Evolutionary conservation across 306 rosid species (phyloP).

Genomic region (Prosopis cineraria): DNA sequence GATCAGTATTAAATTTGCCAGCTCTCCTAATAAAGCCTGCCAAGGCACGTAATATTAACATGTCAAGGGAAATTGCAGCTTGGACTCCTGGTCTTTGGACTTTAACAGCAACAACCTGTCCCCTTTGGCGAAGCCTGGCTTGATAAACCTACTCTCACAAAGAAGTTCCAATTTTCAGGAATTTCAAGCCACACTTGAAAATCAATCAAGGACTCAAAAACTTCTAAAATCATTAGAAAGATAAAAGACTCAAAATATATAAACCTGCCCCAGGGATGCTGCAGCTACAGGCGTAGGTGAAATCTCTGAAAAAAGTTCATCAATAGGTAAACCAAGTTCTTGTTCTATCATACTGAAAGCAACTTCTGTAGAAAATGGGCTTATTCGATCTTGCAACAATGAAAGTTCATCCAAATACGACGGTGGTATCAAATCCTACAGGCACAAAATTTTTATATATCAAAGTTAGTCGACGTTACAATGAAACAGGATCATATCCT

Average conservation of each 20-base stretch:
- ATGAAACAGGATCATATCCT: conserved; percentile 32
- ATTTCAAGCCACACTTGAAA: conserved; percentile 22
- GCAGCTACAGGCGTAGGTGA: conserved; percentile 93
- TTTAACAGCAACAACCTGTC: conserved; percentile 89
- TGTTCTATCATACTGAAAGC: conserved; percentile 81
- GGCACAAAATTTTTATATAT: conserved; percentile 17
- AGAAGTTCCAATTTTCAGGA: conserved; percentile 31
- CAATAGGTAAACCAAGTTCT: conserved; percentile 81
- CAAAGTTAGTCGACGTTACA: conserved; percentile 7
- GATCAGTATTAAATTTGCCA: conserved; percentile 80
- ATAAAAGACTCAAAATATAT: conserved; percentile 28
- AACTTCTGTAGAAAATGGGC: conserved; percentile 85
- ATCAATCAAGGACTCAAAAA: conserved; percentile 10
- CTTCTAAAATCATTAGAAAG: conserved; percentile 26
- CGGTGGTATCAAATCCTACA: conserved; percentile 97
- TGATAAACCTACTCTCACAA: conserved; percentile 73
- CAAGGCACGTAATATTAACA: conserved; percentile 73
- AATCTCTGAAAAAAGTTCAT: conserved; percentile 81
- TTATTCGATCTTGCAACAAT: conserved; percentile 86
- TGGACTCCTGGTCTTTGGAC: conserved; percentile 97
- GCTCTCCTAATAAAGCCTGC: conserved; percentile 64
- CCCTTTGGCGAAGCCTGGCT: conserved; percentile 77
- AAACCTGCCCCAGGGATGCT: conserved; percentile 98
- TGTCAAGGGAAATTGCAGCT: conserved; percentile 87
- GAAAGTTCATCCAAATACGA: conserved; percentile 91